Conservation (phyloP, 2,329 filamentous ascomycete genomes). For the Claviceps purpurea region DNA sequence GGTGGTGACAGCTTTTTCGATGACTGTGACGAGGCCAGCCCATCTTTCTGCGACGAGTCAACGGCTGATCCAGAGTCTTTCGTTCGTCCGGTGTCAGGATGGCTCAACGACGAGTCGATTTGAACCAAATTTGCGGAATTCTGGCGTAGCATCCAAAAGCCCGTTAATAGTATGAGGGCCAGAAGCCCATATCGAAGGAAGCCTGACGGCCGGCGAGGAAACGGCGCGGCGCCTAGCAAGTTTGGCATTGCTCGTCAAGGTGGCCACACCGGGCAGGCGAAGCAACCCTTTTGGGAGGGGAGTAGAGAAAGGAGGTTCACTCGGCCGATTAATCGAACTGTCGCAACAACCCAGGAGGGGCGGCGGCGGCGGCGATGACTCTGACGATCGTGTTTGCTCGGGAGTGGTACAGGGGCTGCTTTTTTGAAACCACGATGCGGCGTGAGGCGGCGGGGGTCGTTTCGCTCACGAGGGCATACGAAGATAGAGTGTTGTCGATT, state of each 20-base stretch:
- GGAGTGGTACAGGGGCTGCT: neutral
- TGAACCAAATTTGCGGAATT: constrained; percentile 6
- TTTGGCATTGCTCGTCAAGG: constrained; percentile 5
- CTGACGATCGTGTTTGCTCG: neutral
- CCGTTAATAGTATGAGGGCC: constrained; percentile 20
- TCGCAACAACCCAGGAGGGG: neutral
- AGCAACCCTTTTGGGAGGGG: neutral
- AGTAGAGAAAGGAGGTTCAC: neutral
- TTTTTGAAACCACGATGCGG: neutral
- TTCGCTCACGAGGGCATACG: neutral
- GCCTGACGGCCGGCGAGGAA: constrained; percentile 20
- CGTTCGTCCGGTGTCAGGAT: neutral
- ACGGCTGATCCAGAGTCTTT: neutral
- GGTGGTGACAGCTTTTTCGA: neutral
- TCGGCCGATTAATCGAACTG: neutral
- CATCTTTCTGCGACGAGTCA: neutral
- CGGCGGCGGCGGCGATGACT: neutral
- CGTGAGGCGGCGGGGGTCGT: neutral
- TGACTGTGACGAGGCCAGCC: neutral
- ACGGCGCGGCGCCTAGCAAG: constrained; percentile 5
- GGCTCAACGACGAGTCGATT: neutral
- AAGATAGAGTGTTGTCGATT: neutral
- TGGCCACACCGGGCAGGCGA: neutral
- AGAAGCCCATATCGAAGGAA: constrained; percentile 28
- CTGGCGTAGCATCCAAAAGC: constrained; percentile 16